Base-by-base conservation (phyloP, 352 stramenopile genomes). In the Phytophthora aleatoria region DNA sequence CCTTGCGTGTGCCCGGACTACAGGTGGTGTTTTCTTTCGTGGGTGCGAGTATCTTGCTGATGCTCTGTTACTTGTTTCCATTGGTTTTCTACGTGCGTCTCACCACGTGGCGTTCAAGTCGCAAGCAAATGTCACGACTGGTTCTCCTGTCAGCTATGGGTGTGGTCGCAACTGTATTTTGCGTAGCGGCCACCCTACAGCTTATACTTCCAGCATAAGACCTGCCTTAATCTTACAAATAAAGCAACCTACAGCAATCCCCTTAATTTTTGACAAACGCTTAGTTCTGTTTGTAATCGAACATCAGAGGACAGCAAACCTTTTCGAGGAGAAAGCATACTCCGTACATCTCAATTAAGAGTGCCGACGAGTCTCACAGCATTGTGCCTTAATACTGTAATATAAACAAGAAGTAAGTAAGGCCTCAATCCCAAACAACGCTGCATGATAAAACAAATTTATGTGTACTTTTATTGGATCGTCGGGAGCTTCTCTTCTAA, bases 11-110 rank as follows among this genome's bases (percentile, higher is more conserved):
- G 3, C 81, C 81, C 16, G 81, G 81, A 55, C 73, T 81, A 45
- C 75, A 83, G 69, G 80, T 92, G 41, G 83, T 90, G 5, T 92
- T 92, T 60, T 92, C 81, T 1, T 89, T 92, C 52, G 83, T 91
- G 3, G 84, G 84, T 3, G 83, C 84, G 27, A 91, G 80, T 57
- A 89, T 89, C 50, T 58, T 93, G 47, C 57, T 90, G 45, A 73
- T 90, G 58, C 67, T 93, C 0, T 93, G 84, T 64, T 93, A 93
- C 69, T 42, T 89, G 15, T 81, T 93, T 57, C 84, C 84, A 3
- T 60, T 76, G 28, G 62, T 88, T 3, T 91, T 86, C 65, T 91
- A 85, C 65, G 58, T 70, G 12, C 71, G 62, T 30, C 67, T 92
- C 16, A 68, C 62, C 15, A 71, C 78, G 12, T 89, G 82, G 78